Evolutionary conservation across 2,329 filamentous ascomycete species (phyloP).

Genomic region (Pseudopyricularia javanii): DNA sequence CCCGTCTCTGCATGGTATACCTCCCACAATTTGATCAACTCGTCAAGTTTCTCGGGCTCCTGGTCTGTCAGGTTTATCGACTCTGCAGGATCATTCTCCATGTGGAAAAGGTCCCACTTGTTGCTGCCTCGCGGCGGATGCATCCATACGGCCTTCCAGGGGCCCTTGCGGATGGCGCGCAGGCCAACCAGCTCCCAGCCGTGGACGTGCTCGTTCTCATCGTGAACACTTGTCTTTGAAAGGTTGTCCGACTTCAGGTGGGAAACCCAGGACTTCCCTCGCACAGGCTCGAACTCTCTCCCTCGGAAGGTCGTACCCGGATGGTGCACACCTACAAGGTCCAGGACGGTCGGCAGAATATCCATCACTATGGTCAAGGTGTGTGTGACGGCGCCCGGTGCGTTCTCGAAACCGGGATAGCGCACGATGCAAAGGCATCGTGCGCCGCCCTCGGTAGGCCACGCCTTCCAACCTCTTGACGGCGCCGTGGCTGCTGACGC

Average conservation of each 20-base stretch:
- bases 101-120: constrained; percentile 19
- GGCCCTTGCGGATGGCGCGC: constrained; percentile 18
- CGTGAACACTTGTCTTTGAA: background rate
- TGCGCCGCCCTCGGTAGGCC: constrained; percentile 34
- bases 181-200: constrained; percentile 22
- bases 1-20: constrained; percentile 16
- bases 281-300: constrained; percentile 18
- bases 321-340: constrained; percentile 33
- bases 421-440: constrained; percentile 33
- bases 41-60: constrained; percentile 13
- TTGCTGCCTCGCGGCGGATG: constrained; percentile 14
- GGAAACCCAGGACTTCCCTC: constrained; percentile 20
- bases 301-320: constrained; percentile 35
- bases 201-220: constrained; percentile 6
- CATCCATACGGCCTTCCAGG: constrained; percentile 19
- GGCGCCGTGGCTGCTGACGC: constrained; percentile 22
- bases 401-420: constrained; percentile 11
- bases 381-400: constrained; percentile 25
- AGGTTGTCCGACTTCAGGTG: background rate
- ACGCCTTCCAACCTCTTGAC: constrained; percentile 17
- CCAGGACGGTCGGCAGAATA: constrained; percentile 32
- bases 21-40: constrained; percentile 16
- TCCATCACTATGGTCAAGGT: constrained; percentile 42
- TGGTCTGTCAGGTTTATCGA: constrained; percentile 13
- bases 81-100: constrained; percentile 18